Evolutionary conservation across 1,284 basidiomycete species (phyloP).

Genomic region (Sanghuangporus baumii): DNA sequence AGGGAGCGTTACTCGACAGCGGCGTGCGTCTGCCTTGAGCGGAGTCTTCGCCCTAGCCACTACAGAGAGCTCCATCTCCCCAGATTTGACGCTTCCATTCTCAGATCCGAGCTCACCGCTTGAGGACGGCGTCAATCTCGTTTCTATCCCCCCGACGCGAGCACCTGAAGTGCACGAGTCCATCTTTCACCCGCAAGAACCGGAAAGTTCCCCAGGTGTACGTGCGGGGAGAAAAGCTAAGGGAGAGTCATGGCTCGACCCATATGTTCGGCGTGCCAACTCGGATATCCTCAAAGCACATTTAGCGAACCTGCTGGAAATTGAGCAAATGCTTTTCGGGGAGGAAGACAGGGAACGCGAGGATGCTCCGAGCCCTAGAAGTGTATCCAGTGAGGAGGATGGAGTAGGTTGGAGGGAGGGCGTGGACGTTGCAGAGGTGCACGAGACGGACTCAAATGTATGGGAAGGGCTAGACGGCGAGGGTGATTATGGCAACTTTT

Average conservation of each 20-base stretch:
- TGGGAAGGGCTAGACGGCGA: slow-evolving; percentile 6
- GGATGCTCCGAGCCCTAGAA: slow-evolving; percentile 24
- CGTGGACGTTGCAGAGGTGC: slow-evolving; percentile 3
- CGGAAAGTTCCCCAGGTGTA: slow-evolving; percentile 3
- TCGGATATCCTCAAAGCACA: slow-evolving; percentile 32
- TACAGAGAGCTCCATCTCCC: background rate
- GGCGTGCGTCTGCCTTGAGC: slow-evolving; percentile 1
- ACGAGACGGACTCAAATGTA: slow-evolving; percentile 1
- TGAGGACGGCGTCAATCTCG: slow-evolving; percentile 10
- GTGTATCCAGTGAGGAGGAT: slow-evolving; percentile 2
- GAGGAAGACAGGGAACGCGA: slow-evolving; percentile 24
- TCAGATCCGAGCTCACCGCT: slow-evolving; percentile 2
- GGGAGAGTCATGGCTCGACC: slow-evolving; percentile 33
- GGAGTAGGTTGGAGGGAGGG: slow-evolving; percentile 5
- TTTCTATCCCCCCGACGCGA: slow-evolving; percentile 5
- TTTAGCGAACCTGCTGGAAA: slow-evolving; percentile 32
- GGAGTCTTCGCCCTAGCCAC: background rate
- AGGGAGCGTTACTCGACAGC: background rate
- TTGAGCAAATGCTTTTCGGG: slow-evolving; percentile 32
- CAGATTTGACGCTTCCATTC: background rate
- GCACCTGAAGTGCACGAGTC: background rate
- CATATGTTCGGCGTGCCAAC: slow-evolving; percentile 29
- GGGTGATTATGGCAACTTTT: background rate
- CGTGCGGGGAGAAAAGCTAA: background rate
- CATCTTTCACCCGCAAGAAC: slow-evolving; percentile 6